Conservation (phyloP, 768 basidiomycete species). For the Mycena vulgaris region DNA sequence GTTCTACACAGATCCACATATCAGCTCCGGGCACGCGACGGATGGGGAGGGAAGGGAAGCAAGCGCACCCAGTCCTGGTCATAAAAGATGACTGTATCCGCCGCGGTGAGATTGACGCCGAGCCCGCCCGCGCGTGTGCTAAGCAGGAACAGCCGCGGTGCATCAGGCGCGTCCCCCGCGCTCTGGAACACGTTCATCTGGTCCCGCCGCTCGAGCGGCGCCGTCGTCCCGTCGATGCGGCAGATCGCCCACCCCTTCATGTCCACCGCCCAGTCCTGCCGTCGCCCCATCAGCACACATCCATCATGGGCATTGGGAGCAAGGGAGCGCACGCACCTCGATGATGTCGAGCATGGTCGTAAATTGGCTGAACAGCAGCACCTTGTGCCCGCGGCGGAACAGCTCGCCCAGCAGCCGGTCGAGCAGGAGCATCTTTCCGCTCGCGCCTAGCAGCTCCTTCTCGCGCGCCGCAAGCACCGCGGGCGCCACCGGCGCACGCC, state of each 20-base stretch:
- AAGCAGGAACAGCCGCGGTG: constrained; percentile 83
- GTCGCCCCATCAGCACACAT: no score
- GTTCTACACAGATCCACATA: constrained; percentile 68
- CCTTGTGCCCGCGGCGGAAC: constrained; percentile 86
- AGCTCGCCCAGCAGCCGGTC: constrained; percentile 89
- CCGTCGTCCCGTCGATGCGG: constrained; percentile 92
- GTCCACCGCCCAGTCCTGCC: constrained; percentile 88
- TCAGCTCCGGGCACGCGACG: no score
- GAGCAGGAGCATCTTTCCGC: constrained; percentile 98
- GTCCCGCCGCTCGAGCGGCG: constrained; percentile 84
- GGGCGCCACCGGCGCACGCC: constrained; percentile 10
- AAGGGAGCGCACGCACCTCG: constrained; percentile 65
- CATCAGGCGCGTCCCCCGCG: constrained; percentile 71
- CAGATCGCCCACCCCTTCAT: constrained; percentile 88
- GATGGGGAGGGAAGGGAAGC: neutral
- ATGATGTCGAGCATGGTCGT: constrained; percentile 97
- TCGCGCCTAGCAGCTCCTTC: constrained; percentile 86
- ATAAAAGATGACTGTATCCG: constrained; percentile 95
- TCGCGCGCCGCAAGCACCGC: constrained; percentile 66
- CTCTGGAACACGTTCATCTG: constrained; percentile 91
- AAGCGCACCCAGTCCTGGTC: constrained; percentile 89
- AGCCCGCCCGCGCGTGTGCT: constrained; percentile 87
- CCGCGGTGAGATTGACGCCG: constrained; percentile 85
- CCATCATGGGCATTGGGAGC: constrained; percentile 18
- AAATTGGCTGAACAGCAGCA: constrained; percentile 93